Evolutionary conservation across 2,329 filamentous ascomycete genomes (phyloP), one percentile per base, ranked within the genome.

Genomic region (Nemania sp.): DNA sequence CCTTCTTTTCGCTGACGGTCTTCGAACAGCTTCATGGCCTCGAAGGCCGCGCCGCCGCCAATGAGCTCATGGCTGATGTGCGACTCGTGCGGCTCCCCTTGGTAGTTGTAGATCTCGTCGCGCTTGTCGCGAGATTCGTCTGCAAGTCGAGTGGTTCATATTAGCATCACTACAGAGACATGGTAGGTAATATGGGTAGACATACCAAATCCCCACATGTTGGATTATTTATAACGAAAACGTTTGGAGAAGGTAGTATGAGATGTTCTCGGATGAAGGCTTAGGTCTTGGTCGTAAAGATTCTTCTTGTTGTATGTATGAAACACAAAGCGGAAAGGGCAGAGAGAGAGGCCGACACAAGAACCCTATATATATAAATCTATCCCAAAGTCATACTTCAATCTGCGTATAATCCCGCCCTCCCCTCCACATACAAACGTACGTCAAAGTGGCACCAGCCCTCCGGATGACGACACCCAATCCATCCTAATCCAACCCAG

Each of bases 21-120:
- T 74, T 92, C 89, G 66, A 86, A 92, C 19, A 86, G 77, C 79
- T 91, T 91, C 81, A 93, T 88, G 65, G 85, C 90, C 60, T 83
- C 86, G 69, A 93, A 93, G 58, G 86, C 84, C 53, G 89, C 89
- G 53, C 84, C 90, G 59, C 88, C 88, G 61, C 86, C 89, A 51
- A 92, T 70, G 42, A 90, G 68, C 76, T 94, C 89, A 74, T 93
- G 89, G 63, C 81, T 81, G 67, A 89, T 75, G 68, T 81, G 81
- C 64, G 80, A 77, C 73, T 89, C 74, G 74, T 89, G 78, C 54
- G 62, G 62, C 46, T 72, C 56, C 47, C 68, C 68, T 34, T 72
- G 63, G 66, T 80, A 74, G 56, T 72, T 63, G 66, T 80, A 74
- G 56, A 76, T 65, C 61, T 77, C 62, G 56, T 80, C 70, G 61